phyloP scores from a whole-genome alignment of 2,329 filamentous ascomycete species.

The Thelonectria rubi region DNA sequence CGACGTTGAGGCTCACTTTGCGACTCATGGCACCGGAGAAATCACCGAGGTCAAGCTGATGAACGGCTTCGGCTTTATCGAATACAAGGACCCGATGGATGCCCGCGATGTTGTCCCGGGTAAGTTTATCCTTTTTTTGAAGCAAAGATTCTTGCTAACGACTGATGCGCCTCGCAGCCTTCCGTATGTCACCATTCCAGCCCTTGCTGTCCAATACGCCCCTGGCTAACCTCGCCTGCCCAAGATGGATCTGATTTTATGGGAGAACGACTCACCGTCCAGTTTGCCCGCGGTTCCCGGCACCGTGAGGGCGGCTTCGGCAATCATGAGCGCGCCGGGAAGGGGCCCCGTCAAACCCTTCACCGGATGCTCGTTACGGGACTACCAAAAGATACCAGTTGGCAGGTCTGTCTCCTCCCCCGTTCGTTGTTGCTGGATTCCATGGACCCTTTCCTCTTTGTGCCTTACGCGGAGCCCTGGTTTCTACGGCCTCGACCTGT shows the following conservation, averaged over 20 bases:
- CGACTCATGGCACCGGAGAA: constrained; percentile 93
- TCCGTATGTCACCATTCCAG: constrained; percentile 61
- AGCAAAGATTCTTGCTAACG: constrained; percentile 33
- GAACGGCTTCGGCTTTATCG: constrained; percentile 99
- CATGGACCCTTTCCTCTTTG: constrained; percentile 48
- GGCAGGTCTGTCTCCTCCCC: constrained; percentile 93
- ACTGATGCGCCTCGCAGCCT: constrained; percentile 55
- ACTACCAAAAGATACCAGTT: constrained; percentile 98
- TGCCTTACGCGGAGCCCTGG: constrained; percentile 45
- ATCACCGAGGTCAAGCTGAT: constrained; percentile 99
- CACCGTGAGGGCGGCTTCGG: constrained; percentile 61
- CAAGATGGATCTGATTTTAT: constrained; percentile 97
- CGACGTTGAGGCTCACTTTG: constrained; percentile 96
- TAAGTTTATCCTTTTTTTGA: constrained; percentile 58
- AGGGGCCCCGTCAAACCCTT: constrained; percentile 89
- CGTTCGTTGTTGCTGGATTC: constrained; percentile 62
- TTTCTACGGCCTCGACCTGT: constrained; percentile 43
- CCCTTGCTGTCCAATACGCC: constrained; percentile 23
- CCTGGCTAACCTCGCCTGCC: constrained; percentile 39
- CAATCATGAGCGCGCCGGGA: constrained; percentile 65
- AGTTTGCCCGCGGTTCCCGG: constrained; percentile 91
- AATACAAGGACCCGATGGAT: constrained; percentile 98
- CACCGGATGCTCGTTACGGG: constrained; percentile 98
- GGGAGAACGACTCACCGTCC: constrained; percentile 95
- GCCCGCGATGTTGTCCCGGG: constrained; percentile 97